Conservation (phyloP, 176 grass and related monocot species). For the Dactylis glomerata region DNA sequence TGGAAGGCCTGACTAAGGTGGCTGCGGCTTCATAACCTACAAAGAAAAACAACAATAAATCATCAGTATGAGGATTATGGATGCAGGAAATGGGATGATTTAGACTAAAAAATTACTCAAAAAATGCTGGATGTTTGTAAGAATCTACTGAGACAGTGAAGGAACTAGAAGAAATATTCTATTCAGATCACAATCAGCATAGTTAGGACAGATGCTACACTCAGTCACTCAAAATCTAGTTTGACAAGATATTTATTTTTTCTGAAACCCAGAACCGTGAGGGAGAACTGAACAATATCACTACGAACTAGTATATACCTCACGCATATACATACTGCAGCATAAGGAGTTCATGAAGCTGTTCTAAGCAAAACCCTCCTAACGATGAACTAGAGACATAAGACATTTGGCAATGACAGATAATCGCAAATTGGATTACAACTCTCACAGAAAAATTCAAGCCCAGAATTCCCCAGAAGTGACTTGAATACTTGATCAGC, state of each 20-base stretch:
- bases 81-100: background rate
- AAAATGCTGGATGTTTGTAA: background rate
- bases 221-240: background rate
- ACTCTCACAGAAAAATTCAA: background rate
- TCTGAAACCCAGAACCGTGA: background rate
- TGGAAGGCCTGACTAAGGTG: background rate
- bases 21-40: conserved; percentile 33
- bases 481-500: background rate
- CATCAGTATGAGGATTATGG: background rate
- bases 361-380: conserved; percentile 6
- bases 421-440: background rate
- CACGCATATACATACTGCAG: background rate
- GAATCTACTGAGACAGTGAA: conserved; percentile 10
- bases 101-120: background rate
- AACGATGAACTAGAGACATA: background rate
- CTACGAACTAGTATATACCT: background rate
- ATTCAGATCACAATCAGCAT: background rate
- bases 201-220: background rate
- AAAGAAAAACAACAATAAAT: conserved; percentile 20
- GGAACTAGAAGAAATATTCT: background rate
- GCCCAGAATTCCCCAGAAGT: background rate
- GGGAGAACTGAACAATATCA: too few relatives aligned
- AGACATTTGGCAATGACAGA: background rate
- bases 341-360: background rate
- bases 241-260: background rate